These are phyloP conservation scores for Cercospora janseana DNA, from an alignment of 2,329 filamentous ascomycete species.

Conservation along the genomic window DNA sequence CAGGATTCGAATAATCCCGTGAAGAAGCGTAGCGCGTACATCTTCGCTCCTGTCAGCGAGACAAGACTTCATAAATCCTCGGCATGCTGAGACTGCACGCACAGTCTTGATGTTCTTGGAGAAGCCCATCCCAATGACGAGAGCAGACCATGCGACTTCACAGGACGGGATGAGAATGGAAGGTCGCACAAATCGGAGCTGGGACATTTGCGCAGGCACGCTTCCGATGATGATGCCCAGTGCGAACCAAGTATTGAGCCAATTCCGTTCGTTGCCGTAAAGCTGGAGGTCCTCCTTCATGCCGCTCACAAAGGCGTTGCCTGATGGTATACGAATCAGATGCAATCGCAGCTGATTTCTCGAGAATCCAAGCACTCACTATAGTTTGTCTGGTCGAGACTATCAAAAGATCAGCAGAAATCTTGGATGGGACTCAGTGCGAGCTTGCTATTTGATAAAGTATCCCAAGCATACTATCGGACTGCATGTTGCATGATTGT, in stretches of 20 bases:
- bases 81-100: background rate
- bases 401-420: background rate
- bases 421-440: too few relatives aligned
- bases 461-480: slow-evolving; percentile 12
- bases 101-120: slow-evolving; percentile 21
- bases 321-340: background rate
- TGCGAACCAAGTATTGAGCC: slow-evolving; percentile 21
- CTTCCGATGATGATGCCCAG: slow-evolving; percentile 23
- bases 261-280: slow-evolving; percentile 43
- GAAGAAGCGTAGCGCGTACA: slow-evolving; percentile 22
- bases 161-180: slow-evolving; percentile 17
- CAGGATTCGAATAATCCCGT: slow-evolving; percentile 19
- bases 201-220: slow-evolving; percentile 15
- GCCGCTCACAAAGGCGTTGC: slow-evolving; percentile 45
- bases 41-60: background rate
- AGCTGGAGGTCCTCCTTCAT: slow-evolving; percentile 43
- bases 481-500: background rate
- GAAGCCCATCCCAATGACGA: slow-evolving; percentile 20
- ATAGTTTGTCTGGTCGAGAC: slow-evolving; percentile 9
- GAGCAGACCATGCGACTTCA: slow-evolving; percentile 15
- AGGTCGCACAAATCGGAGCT: slow-evolving; percentile 16
- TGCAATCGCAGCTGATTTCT: background rate
- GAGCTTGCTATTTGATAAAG: slow-evolving; percentile 13
- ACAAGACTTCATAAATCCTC: background rate
- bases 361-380: background rate